These are phyloP conservation scores for Ophiostoma novo-ulmi DNA, from an alignment of 2,329 filamentous ascomycete genomes.

Conservation along the genomic window DNA sequence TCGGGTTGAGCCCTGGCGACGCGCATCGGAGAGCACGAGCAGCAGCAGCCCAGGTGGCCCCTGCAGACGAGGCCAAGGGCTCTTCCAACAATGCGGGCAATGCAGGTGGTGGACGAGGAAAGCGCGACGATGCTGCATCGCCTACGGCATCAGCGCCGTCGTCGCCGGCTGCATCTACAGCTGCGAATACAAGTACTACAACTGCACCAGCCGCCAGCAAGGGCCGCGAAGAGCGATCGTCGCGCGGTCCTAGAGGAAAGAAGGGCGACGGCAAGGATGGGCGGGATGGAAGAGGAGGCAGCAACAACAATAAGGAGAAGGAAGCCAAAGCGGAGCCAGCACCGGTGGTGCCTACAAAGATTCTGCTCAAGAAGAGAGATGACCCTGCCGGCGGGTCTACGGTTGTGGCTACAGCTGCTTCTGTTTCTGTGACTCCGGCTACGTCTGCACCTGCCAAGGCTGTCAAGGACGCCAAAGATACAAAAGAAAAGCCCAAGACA, in stretches of 20 bases:
- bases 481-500: not conserved
- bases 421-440: not conserved
- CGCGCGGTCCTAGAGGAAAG: slow-evolving; percentile 28
- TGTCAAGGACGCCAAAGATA: not conserved
- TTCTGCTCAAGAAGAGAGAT: slow-evolving; percentile 40
- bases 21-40: slow-evolving; percentile 54
- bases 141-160: not conserved
- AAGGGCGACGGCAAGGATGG: slow-evolving; percentile 26
- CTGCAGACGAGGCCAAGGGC: slow-evolving; percentile 39
- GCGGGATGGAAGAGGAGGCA: not conserved
- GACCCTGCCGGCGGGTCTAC: slow-evolving; percentile 27
- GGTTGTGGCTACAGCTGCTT: slow-evolving; percentile 23
- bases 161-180: not conserved
- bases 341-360: slow-evolving; percentile 29
- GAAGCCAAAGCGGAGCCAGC: not conserved
- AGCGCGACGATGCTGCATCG: not conserved
- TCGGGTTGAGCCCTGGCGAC: slow-evolving; percentile 59
- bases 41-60: slow-evolving; percentile 11
- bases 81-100: not conserved
- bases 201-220: slow-evolving; percentile 2
- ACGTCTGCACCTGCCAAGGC: not conserved
- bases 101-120: not conserved
- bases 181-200: not conserved
- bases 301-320: not conserved
- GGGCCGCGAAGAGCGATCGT: slow-evolving; percentile 20